Percentiles rank a stretch among this genome's conserved stretches.
Evolutionary conservation across 768 basidiomycete species (phyloP).

Genomic region (Erythrobasidium yunnanense): DNA sequence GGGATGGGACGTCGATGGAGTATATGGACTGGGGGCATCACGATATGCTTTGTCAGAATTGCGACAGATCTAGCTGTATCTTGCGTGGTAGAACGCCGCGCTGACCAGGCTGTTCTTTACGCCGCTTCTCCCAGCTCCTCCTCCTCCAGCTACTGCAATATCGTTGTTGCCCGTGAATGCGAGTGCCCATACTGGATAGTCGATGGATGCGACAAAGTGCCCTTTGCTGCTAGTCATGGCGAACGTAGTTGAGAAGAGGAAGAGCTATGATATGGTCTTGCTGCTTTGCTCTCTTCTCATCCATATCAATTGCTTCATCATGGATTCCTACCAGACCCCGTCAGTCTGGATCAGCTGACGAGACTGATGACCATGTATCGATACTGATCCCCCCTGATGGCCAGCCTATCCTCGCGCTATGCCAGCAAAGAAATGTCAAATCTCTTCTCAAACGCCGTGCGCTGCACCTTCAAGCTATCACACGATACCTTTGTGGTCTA

Average conservation of each 20-base stretch:
- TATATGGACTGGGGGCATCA: slow-evolving; percentile 55
- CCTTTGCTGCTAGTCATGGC: background rate
- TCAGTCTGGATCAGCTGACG: background rate
- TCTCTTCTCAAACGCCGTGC: slow-evolving; percentile 83
- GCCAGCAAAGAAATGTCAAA: slow-evolving; percentile 98
- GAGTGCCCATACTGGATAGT: slow-evolving; percentile 25
- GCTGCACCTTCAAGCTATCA: slow-evolving; percentile 38
- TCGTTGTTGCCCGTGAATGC: slow-evolving; percentile 6
- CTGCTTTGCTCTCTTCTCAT: background rate
- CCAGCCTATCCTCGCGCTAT: slow-evolving; percentile 62
- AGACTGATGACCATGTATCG: background rate
- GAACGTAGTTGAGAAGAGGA: no score
- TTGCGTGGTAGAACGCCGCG: slow-evolving; percentile 26
- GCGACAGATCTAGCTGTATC: background rate
- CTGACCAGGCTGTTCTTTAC: slow-evolving; percentile 88
- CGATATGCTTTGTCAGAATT: background rate
- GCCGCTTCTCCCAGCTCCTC: slow-evolving; percentile 73
- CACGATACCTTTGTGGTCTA: background rate
- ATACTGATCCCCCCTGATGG: background rate
- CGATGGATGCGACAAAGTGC: slow-evolving; percentile 14
- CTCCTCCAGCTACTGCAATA: slow-evolving; percentile 49
- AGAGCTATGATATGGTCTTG: no score
- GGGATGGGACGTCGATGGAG: slow-evolving; percentile 48
- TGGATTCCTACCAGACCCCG: slow-evolving; percentile 38
- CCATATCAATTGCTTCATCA: background rate